Evolutionary conservation across 2,329 filamentous ascomycete species (phyloP).

Genomic region (Cladosporium velox): DNA sequence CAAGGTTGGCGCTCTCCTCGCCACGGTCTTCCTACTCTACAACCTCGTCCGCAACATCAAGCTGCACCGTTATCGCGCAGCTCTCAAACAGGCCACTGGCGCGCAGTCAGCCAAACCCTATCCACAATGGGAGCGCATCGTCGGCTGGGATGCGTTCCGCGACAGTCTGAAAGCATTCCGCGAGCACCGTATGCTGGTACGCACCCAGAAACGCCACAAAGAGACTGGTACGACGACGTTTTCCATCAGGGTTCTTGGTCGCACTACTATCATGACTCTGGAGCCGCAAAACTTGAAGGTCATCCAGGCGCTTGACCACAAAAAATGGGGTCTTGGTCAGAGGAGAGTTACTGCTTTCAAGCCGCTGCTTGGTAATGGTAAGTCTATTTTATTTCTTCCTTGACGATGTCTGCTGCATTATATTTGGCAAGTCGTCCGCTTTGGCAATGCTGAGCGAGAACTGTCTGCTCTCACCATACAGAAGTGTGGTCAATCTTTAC

Average conservation of each 20-base stretch:
- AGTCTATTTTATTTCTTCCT: conserved; percentile 19
- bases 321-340: conserved; percentile 47
- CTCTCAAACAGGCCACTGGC: conserved; percentile 12
- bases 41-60: background rate
- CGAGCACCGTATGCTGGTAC: conserved; percentile 40
- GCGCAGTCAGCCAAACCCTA: background rate
- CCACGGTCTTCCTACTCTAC: conserved; percentile 12
- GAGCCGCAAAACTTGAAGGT: conserved; percentile 54
- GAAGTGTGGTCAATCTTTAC: too few relatives aligned
- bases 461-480: background rate
- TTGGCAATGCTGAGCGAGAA: background rate
- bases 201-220: conserved; percentile 38
- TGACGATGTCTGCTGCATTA: background rate
- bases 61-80: conserved; percentile 5
- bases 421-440: background rate
- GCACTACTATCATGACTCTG: conserved; percentile 42
- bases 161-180: conserved; percentile 43
- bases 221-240: conserved; percentile 40
- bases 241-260: conserved; percentile 40
- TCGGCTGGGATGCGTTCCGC: conserved; percentile 55
- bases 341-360: conserved; percentile 39
- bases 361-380: conserved; percentile 47
- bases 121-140: conserved; percentile 52
- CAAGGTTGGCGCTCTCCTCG: conserved; percentile 6
- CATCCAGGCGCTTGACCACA: conserved; percentile 48